phyloP scores from a whole-genome alignment of 345 rosid species.

The Hevea brasiliensis region DNA sequence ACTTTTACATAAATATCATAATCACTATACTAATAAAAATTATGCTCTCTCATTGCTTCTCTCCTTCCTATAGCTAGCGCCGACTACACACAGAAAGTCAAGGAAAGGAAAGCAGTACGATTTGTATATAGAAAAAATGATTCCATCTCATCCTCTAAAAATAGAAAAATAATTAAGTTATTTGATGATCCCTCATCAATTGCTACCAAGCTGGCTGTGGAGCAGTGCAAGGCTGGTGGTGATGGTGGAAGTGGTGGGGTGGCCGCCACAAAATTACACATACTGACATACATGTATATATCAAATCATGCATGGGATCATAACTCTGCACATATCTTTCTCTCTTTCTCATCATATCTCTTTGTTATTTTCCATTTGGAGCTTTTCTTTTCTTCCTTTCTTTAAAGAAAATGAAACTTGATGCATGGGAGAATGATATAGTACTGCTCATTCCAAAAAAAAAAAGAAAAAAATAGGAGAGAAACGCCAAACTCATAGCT shows the following conservation, averaged over 20 bases:
- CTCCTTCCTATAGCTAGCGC: constrained; percentile 41
- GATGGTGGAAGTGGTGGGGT: not conserved
- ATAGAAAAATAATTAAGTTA: constrained; percentile 6
- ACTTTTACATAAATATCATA: too few species aligned
- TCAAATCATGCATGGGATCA: constrained; percentile 27
- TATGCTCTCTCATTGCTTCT: too few species aligned
- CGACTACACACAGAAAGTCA: constrained; percentile 10
- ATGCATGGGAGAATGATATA: constrained; percentile 23
- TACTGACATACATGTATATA: constrained; percentile 10
- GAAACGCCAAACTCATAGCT: constrained; percentile 52
- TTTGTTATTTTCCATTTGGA: constrained; percentile 37
- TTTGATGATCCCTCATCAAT: constrained; percentile 2
- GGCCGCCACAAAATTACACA: too few species aligned
- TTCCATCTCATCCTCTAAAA: constrained; percentile 20
- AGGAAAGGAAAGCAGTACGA: constrained; percentile 24
- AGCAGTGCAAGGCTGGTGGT: constrained; percentile 43
- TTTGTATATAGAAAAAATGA: constrained; percentile 3
- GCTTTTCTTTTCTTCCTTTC: constrained; percentile 5
- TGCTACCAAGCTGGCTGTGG: constrained; percentile 35
- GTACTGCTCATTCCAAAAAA: constrained; percentile 32
- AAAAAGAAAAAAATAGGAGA: constrained; percentile 2
- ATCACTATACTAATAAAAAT: too few species aligned
- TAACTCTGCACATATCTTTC: not conserved
- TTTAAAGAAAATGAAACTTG: not conserved
- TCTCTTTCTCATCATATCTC: constrained; percentile 6